phyloP scores from a whole-genome alignment of 139 green algal genomes.

The Chlamydomonas urium region DNA sequence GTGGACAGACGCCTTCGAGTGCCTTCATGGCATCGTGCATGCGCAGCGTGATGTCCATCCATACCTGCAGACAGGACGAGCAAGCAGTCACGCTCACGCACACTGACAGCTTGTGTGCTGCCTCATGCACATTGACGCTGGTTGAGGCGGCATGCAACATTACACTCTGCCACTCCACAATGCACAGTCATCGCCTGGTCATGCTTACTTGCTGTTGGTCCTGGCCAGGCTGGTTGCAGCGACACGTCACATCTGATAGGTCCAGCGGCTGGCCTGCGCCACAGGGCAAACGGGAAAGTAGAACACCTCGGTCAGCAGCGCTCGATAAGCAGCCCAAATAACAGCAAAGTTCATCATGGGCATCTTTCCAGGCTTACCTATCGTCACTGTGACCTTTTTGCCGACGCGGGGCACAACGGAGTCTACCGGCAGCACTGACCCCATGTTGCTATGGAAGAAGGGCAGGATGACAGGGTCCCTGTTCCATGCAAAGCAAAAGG shows the following conservation, averaged over 20 bases:
- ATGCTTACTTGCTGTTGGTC: constrained; percentile 21
- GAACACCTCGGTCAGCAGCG: too few relatives aligned
- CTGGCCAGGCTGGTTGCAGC: constrained; percentile 20
- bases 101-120: too few relatives aligned
- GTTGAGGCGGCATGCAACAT: too few relatives aligned
- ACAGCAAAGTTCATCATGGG: too few relatives aligned
- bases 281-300: constrained; percentile 5
- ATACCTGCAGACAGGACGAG: constrained; percentile 19
- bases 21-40: constrained; percentile 16
- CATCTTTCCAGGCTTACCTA: too few relatives aligned
- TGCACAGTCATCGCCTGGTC: too few relatives aligned
- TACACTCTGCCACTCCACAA: too few relatives aligned
- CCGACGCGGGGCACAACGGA: neutral
- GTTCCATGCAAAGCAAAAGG: too few relatives aligned
- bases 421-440: constrained; percentile 55
- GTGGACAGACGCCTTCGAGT: constrained; percentile 7
- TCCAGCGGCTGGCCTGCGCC: constrained; percentile 19
- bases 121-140: too few relatives aligned
- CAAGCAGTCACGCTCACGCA: too few relatives aligned
- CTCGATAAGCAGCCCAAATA: too few relatives aligned
- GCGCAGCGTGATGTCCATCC: constrained; percentile 20
- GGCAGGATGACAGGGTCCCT: constrained; percentile 72
- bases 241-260: constrained; percentile 22
- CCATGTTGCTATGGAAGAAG: constrained; percentile 83
- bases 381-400: neutral